Base-by-base conservation (phyloP, 2,329 filamentous ascomycete genomes). In the Venturia asperata region DNA sequence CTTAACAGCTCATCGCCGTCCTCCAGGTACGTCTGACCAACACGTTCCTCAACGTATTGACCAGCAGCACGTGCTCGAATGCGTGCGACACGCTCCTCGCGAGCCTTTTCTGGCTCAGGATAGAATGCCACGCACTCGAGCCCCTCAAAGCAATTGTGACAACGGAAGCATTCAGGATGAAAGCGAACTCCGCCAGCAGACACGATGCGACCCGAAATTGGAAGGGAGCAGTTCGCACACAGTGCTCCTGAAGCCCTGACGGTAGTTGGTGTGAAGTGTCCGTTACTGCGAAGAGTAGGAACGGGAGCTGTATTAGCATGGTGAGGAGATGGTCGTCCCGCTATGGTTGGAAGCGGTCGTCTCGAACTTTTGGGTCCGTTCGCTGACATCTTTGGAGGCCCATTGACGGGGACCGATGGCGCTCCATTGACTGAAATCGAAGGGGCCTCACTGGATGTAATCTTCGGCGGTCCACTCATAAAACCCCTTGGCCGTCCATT, bases 81-180 rank as follows among this genome's bases (percentile, higher is more conserved):
- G n/a, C 90, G 85, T 39, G 86, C 84, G 0, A 96, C 78, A 34
- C 94, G 87, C 62, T 88, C 88, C 1, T 78, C 77, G 56, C 91
- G 89, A 69, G 86, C 84, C 52, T 81, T 77, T 10, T 91, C 85
- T 0, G 94, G 94, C 76, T 99, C 94, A 0, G 92, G 91, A 70
- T 94, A 96, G 75, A 99, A 97, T 70, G 96, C 94, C 66, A 99
- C 90, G 65, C 92, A 93, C 78, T 99, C 94, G 21, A 99, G 88
- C 24, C 87, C 84, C 11, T 92, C 96, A 39, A 88, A 87, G 75
- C 94, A 99, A 67, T 90, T 84, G 74, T 91, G 89, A 79, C 94
- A 99, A 55, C 85, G 83, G 79, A 99, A 97, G 77, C 94, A 99
- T 69, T 92, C 86, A 0, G 94, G 92, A 71, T 99, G 94, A 75